These are phyloP conservation scores for Aspergillus taichungensis DNA, from an alignment of 495 filamentous ascomycete species.

Conservation along the genomic window DNA sequence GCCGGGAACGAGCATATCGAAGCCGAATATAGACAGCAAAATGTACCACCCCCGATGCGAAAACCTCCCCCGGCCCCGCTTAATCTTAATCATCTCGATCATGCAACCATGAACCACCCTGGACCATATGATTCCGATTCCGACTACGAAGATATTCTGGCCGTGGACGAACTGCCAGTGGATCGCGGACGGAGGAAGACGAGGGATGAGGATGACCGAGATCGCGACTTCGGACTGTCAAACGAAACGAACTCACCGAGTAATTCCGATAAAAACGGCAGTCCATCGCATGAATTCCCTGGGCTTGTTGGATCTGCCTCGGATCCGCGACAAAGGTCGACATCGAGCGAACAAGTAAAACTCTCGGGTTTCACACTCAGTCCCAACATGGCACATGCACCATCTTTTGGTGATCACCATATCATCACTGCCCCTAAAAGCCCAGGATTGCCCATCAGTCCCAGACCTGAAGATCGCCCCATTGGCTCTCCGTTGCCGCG, in stretches of 20 bases:
- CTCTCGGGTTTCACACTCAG: constrained; percentile 30
- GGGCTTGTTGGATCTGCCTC: constrained; percentile 12
- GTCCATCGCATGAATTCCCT: constrained; percentile 1
- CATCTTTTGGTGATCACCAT: constrained; percentile 19
- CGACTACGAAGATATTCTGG: constrained; percentile 72
- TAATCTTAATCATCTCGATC: constrained; percentile 47
- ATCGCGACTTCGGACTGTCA: constrained; percentile 57
- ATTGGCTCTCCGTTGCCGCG: constrained; percentile 64
- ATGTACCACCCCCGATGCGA: constrained; percentile 48
- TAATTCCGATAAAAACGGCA: constrained; percentile 51
- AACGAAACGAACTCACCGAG: constrained; percentile 58
- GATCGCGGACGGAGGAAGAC: constrained; percentile 78
- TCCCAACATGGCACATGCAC: constrained; percentile 16
- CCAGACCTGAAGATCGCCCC: constrained; percentile 70
- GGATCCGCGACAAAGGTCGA: constrained; percentile 16
- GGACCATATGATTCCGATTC: constrained; percentile 61
- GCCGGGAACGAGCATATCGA: constrained; percentile 9
- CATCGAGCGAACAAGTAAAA: constrained; percentile 18
- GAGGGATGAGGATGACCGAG: constrained; percentile 76
- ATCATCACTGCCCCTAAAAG: constrained; percentile 57
- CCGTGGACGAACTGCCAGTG: constrained; percentile 52
- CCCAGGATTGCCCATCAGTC: constrained; percentile 82
- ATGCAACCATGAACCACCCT: constrained; percentile 33
- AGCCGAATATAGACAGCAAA: constrained; percentile 11
- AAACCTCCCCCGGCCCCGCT: constrained; percentile 82